These are phyloP conservation scores for Beverwykella pulmonaria DNA, from an alignment of 495 filamentous ascomycete species.

Conservation along the genomic window DNA sequence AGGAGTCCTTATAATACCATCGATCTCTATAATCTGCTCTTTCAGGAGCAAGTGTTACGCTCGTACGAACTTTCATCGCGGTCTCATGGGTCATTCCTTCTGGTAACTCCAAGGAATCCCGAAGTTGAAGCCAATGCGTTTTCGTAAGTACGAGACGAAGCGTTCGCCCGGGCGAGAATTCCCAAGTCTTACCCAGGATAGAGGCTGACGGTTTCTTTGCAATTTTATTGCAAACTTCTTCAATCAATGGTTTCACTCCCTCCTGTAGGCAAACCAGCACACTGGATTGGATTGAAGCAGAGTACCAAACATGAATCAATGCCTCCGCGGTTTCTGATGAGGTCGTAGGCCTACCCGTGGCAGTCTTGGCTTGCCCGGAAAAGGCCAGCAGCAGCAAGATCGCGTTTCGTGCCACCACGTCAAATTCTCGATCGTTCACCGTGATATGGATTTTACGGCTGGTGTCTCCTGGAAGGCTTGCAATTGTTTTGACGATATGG, in stretches of 20 bases:
- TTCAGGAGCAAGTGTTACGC: slow-evolving; percentile 19
- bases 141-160: slow-evolving; percentile 31
- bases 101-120: too few species aligned
- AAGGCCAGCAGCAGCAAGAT: slow-evolving; percentile 56
- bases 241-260: slow-evolving; percentile 38
- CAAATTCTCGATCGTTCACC: slow-evolving; percentile 52
- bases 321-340: too few species aligned
- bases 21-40: slow-evolving; percentile 36
- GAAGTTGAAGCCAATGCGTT: slow-evolving; percentile 40
- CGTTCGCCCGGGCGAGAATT: not conserved
- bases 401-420: slow-evolving; percentile 52
- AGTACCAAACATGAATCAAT: slow-evolving; percentile 51
- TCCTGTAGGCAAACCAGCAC: slow-evolving; percentile 13
- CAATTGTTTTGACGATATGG: slow-evolving; percentile 51
- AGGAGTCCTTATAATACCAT: slow-evolving; percentile 13
- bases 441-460: slow-evolving; percentile 31
- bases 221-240: slow-evolving; percentile 41
- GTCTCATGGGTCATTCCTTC: too few species aligned
- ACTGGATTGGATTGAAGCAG: slow-evolving; percentile 32
- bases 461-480: slow-evolving; percentile 42
- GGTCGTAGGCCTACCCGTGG: too few species aligned
- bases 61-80: slow-evolving; percentile 27
- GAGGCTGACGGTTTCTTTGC: slow-evolving; percentile 13
- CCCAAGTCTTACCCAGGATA: slow-evolving; percentile 33
- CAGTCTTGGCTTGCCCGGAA: too few species aligned